These are phyloP conservation scores for Diplodia intermedia DNA, from an alignment of 2,329 filamentous ascomycete species.

Conservation along the genomic window DNA sequence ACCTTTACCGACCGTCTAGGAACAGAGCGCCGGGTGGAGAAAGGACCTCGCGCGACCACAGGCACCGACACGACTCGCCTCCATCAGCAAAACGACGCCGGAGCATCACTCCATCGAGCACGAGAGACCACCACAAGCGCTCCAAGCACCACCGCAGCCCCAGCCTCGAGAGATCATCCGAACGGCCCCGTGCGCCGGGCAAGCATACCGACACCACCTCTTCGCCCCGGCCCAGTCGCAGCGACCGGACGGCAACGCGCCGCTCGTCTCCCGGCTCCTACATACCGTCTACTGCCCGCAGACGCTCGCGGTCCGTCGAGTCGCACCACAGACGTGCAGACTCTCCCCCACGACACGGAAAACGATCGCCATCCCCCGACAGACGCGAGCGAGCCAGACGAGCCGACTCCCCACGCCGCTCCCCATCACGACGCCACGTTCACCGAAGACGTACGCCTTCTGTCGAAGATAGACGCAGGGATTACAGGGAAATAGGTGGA, in stretches of 20 bases:
- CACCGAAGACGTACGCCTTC: constrained; percentile 39
- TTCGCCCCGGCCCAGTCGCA: constrained; percentile 44
- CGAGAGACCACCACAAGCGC: constrained; percentile 43
- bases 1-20: constrained; percentile 46
- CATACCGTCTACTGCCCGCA: constrained; percentile 44
- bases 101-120: constrained; percentile 47
- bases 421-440: constrained; percentile 42
- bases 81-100: constrained; percentile 50
- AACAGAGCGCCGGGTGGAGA: constrained; percentile 47
- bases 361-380: constrained; percentile 44
- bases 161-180: constrained; percentile 46
- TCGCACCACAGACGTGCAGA: constrained; percentile 46
- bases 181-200: constrained; percentile 44
- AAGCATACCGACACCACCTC: constrained; percentile 41
- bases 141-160: constrained; percentile 46
- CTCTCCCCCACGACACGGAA: constrained; percentile 42
- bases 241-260: constrained; percentile 42
- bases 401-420: constrained; percentile 41
- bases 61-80: constrained; percentile 46
- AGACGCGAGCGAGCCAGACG: constrained; percentile 40
- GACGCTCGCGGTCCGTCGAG: constrained; percentile 52
- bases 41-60: constrained; percentile 44
- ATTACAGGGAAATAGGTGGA: constrained; percentile 20
- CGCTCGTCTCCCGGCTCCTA: constrained; percentile 48
- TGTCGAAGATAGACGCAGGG: constrained; percentile 37